phyloP scores from a whole-genome alignment of 352 stramenopile genomes.

The Globisporangium okanoganense region DNA sequence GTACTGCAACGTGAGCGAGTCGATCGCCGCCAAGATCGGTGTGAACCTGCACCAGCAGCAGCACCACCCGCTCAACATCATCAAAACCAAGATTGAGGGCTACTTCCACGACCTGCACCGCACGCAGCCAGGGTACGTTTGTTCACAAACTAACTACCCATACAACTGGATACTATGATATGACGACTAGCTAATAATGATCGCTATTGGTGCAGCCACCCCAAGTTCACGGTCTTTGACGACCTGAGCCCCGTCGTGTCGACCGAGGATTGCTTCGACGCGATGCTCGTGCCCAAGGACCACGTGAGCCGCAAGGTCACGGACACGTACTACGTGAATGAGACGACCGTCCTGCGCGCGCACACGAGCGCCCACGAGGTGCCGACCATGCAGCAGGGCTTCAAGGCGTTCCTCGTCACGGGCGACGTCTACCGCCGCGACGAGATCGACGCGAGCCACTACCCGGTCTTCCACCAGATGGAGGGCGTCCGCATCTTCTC shows the following conservation, averaged over 20 bases:
- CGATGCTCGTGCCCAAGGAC: conserved; percentile 89
- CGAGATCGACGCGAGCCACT: conserved; percentile 98
- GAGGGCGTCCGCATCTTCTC: conserved; percentile 96
- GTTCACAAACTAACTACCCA: neutral
- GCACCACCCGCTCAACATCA: conserved; percentile 91
- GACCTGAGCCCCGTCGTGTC: conserved; percentile 84
- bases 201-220: conserved; percentile 30
- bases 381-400: conserved; percentile 82
- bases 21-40: conserved; percentile 87
- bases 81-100: conserved; percentile 90
- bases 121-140: conserved; percentile 38
- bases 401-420: conserved; percentile 90
- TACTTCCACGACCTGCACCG: conserved; percentile 84
- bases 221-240: conserved; percentile 83
- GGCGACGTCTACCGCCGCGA: conserved; percentile 98
- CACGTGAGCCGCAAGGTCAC: conserved; percentile 85
- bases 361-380: conserved; percentile 95
- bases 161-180: too few species aligned
- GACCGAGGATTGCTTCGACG: conserved; percentile 89
- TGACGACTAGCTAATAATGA: neutral
- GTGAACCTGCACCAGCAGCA: conserved; percentile 80
- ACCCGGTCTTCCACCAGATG: conserved; percentile 99
- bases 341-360: conserved; percentile 72
- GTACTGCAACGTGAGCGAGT: conserved; percentile 86
- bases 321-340: conserved; percentile 91